Base-by-base conservation (phyloP, 2,329 filamentous ascomycete genomes). In the Paecilomyces variotii region DNA sequence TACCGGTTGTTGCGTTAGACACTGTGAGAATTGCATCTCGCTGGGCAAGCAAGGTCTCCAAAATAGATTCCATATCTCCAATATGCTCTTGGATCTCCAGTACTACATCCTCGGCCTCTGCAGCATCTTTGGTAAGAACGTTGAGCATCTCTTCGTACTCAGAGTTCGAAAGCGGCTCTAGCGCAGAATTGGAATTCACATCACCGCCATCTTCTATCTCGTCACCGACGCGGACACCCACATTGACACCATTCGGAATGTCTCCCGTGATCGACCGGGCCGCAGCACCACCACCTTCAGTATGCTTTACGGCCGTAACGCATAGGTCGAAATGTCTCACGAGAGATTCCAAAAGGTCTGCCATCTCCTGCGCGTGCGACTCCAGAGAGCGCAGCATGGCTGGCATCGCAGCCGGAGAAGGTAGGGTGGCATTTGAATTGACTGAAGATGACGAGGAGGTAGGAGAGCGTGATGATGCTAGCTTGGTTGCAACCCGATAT, bases 281-380 rank as follows among this genome's bases (percentile, higher is more conserved):
- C 4, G 87, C 88, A 53, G 85, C 87, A 11, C 86, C 85, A 4
- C 87, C 89, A 30, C 88, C 89, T 76, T 96, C 91, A 2, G 92
- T 97, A 55, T 93, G 91, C 60, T 91, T 89, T 51, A 97, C 87
- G 0, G 93, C 93, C 0, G 88, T 93, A 12, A 96, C 90, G 72
- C 93, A 97, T 63, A 96, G 84, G 72, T 97, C 93, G 70, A 96
- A 97, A 74, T 97, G 93, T 27, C 83, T 84, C 6, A 91, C 91
- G 3, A 97, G 79, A 0, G 88, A 91, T 58, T 90, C 84, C 1
- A 97, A 83, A 4, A 91, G 82, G 59, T 87, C 82, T 4, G 92
- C 93, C 86, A 95, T 93, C 66, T 87, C 85, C 62, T 89, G 86
- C 0, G 92, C 92, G 64, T 93, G 86, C 12, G 80, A 80, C 63